Percentiles rank a stretch among this genome's conserved stretches.
phyloP scores from a whole-genome alignment of 2,329 filamentous ascomycete genomes.

The Diaporthe velutina region DNA sequence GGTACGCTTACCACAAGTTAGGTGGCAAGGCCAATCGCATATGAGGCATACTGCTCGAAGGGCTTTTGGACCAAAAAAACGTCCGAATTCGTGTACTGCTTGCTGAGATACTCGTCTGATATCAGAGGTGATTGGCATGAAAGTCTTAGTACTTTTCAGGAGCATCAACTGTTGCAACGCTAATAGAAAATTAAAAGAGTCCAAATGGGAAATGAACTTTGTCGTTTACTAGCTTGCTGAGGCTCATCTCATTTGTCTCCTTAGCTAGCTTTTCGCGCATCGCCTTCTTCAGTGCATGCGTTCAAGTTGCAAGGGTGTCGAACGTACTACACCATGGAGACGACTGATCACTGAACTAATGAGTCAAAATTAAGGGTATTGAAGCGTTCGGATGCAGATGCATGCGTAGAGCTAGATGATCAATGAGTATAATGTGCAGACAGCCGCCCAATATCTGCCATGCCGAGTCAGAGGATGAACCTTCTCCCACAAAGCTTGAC shows the following conservation, averaged over 20 bases:
- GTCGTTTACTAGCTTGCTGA: neutral
- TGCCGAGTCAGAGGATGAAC: neutral
- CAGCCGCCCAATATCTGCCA: neutral
- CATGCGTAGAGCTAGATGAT: neutral
- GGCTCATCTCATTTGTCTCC: neutral
- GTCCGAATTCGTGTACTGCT: neutral
- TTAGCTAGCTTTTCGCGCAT: too few species aligned
- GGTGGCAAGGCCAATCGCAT: neutral
- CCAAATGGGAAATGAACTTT: neutral
- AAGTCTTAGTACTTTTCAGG: neutral
- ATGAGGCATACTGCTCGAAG: neutral
- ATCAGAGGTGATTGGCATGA: neutral
- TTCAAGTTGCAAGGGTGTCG: neutral
- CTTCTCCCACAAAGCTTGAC: neutral
- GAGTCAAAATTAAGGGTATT: neutral
- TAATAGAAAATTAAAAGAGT: too few species aligned
- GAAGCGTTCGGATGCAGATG: neutral
- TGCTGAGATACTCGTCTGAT: neutral
- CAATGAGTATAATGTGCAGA: neutral
- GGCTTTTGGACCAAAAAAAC: neutral
- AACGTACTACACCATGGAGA: neutral
- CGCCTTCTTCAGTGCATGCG: too few species aligned
- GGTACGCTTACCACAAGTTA: neutral
- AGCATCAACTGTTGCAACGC: rapidly evolving
- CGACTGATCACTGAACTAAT: neutral